phyloP scores from a whole-genome alignment of 768 basidiomycete genomes.

The Kwoniella dejecticola region DNA sequence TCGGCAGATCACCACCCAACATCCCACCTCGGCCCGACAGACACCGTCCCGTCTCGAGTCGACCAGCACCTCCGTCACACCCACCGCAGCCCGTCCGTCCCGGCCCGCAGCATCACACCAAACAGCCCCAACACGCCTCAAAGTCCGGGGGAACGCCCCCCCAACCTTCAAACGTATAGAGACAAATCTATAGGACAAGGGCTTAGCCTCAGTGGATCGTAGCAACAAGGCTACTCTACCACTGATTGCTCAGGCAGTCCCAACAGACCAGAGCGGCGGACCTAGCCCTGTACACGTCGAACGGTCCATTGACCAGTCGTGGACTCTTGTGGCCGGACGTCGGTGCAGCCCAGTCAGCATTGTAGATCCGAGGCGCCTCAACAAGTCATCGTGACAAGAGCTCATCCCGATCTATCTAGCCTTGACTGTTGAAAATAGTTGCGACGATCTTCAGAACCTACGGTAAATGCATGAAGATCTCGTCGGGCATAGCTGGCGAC shows the following conservation, averaged over 20 bases:
- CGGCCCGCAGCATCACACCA: not conserved
- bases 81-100: not conserved
- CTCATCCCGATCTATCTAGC: no score
- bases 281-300: no score
- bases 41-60: not conserved
- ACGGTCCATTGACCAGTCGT: no score
- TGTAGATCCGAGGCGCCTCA: no score
- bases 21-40: not conserved
- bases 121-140: not conserved
- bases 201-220: constrained; percentile 76
- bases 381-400: no score
- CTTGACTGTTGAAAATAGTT: no score
- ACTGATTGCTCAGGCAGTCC: constrained; percentile 54
- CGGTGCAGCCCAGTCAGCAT: no score
- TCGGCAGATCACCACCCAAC: not conserved
- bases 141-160: constrained; percentile 6
- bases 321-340: no score
- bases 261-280: no score
- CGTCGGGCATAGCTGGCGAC: no score
- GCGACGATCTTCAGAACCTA: no score
- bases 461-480: no score
- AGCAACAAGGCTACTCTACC: constrained; percentile 77
- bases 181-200: constrained; percentile 70
- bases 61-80: not conserved
- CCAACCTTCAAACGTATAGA: constrained; percentile 15